phyloP scores from a whole-genome alignment of 169 alveolate species.

The Plasmodium coatneyi region DNA sequence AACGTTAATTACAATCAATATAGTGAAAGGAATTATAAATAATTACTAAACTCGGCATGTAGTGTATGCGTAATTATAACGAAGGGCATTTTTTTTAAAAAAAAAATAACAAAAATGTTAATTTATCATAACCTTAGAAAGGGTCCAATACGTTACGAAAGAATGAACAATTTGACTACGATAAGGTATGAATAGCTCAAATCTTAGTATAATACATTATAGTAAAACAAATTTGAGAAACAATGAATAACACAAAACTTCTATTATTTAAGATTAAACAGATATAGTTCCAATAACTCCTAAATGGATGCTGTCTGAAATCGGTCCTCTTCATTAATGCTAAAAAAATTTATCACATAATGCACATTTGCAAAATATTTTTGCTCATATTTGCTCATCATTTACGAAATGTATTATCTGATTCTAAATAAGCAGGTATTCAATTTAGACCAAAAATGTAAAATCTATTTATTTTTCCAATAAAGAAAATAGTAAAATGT shows the following conservation, averaged over 20 bases:
- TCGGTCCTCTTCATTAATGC: neutral
- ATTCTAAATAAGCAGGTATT: neutral
- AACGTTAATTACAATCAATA: neutral
- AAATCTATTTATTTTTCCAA: neutral
- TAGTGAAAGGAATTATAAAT: neutral
- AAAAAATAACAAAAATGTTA: too few species aligned
- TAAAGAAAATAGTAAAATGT: neutral
- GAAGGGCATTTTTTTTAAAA: too few species aligned
- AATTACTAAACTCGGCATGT: neutral
- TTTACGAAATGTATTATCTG: neutral
- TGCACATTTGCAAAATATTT: neutral
- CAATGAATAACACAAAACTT: neutral
- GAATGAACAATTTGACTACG: neutral
- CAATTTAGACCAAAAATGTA: neutral
- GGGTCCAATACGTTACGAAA: neutral
- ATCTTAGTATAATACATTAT: neutral
- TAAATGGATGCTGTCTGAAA: neutral
- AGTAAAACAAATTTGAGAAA: neutral
- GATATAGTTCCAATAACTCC: neutral
- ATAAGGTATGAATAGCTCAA: neutral
- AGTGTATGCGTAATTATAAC: neutral
- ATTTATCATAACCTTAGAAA: neutral
- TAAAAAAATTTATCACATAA: neutral
- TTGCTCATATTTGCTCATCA: neutral
- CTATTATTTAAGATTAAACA: neutral